phyloP scores from a whole-genome alignment of 805 yeast genomes.

The Ogataea pignaliae region DNA sequence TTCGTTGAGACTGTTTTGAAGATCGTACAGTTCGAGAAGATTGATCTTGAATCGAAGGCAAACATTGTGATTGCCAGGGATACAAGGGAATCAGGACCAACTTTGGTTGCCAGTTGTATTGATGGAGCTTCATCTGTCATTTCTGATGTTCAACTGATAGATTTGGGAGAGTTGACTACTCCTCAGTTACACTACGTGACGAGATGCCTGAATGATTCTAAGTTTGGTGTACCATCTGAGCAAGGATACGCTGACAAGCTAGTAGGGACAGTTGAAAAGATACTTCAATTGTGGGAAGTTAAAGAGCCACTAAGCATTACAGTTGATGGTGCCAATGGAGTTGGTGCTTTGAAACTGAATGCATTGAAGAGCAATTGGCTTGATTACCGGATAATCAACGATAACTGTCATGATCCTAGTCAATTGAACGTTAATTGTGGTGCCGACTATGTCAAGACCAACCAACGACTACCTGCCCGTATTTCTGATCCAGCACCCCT shows the following conservation, averaged over 20 bases:
- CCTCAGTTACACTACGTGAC: constrained; percentile 92
- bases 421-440: constrained; percentile 79
- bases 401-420: constrained; percentile 46
- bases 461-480: constrained; percentile 70
- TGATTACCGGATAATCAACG: constrained; percentile 46
- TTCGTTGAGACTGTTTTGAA: constrained; percentile 36
- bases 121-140: constrained; percentile 56
- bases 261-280: constrained; percentile 44
- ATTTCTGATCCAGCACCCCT: constrained; percentile 38
- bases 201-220: constrained; percentile 59
- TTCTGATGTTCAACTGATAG: constrained; percentile 41
- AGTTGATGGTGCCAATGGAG: constrained; percentile 95
- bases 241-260: constrained; percentile 68
- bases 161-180: constrained; percentile 77
- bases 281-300: constrained; percentile 30
- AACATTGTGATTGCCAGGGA: constrained; percentile 74
- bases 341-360: constrained; percentile 75
- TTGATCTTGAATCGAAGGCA: constrained; percentile 40
- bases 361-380: constrained; percentile 40
- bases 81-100: constrained; percentile 80
- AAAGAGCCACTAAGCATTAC: constrained; percentile 37
- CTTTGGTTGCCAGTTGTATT: constrained; percentile 51
- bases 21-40: constrained; percentile 38
- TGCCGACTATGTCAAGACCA: constrained; percentile 92
- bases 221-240: constrained; percentile 60